Evolutionary conservation across 176 grass and related monocot genomes (phyloP).

Genomic region (Cenchrus purpureus): DNA sequence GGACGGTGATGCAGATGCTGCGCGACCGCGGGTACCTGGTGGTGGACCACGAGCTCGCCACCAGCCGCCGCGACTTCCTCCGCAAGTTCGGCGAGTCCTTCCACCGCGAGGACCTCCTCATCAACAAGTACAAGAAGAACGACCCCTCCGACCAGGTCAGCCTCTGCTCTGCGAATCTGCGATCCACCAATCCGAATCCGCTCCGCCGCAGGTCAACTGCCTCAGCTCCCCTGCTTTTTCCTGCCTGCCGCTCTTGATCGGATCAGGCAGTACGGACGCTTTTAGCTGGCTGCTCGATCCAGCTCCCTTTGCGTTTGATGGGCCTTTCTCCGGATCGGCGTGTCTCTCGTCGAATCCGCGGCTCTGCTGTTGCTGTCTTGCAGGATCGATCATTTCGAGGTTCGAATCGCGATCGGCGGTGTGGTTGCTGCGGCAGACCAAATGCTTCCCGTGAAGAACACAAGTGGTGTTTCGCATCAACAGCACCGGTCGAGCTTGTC

Average conservation of each 20-base stretch:
- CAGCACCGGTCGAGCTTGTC: background rate
- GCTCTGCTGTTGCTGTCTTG: constrained; percentile 2
- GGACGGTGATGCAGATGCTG: constrained; percentile 98
- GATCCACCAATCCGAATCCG: background rate
- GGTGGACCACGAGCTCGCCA: constrained; percentile 79
- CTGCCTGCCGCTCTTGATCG: constrained; percentile 8
- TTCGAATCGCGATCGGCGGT: background rate
- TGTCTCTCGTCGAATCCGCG: background rate
- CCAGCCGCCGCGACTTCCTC: constrained; percentile 69
- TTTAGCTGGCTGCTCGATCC: constrained; percentile 19
- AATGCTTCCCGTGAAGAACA: background rate
- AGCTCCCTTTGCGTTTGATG: constrained; percentile 16
- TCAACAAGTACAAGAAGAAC: constrained; percentile 95
- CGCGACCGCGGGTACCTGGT: constrained; percentile 88
- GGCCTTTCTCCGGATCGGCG: background rate
- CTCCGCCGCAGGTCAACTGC: constrained; percentile 12
- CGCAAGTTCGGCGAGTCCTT: constrained; percentile 83
- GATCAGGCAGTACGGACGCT: background rate
- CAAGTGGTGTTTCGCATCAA: background rate
- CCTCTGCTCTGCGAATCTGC: background rate
- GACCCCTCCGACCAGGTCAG: constrained; percentile 77
- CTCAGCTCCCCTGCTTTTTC: constrained; percentile 12
- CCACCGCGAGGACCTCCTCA: constrained; percentile 85
- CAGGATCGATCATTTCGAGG: constrained; percentile 19
- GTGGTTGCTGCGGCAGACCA: background rate